Conservation (phyloP, 768 basidiomycete species). For the Calocera cornea region DNA sequence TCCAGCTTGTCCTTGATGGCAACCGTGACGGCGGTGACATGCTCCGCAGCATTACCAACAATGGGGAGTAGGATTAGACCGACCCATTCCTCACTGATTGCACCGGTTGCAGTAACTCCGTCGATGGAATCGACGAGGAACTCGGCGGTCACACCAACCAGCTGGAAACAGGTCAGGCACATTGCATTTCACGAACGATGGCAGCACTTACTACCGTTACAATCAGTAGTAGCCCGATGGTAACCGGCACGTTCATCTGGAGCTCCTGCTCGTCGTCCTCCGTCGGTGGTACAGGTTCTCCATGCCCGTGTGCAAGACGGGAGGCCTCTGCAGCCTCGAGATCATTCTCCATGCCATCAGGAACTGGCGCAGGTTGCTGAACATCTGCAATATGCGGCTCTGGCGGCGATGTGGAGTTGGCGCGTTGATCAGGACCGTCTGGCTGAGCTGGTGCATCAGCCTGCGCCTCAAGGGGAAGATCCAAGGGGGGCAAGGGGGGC, state of each 20-base stretch:
- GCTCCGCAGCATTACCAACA: conserved; percentile 84
- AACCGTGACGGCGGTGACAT: conserved; percentile 76
- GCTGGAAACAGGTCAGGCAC: conserved; percentile 17
- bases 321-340: not conserved
- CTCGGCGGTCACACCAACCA: conserved; percentile 49
- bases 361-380: too few relatives aligned
- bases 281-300: conserved; percentile 10
- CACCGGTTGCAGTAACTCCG: conserved; percentile 45
- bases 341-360: not conserved
- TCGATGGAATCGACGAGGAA: conserved; percentile 68
- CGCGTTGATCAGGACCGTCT: too few relatives aligned
- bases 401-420: too few relatives aligned
- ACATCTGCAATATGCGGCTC: too few relatives aligned
- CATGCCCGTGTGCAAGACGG: conserved; percentile 7
- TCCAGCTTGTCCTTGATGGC: conserved; percentile 66
- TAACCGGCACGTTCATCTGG: conserved; percentile 45
- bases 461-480: too few relatives aligned
- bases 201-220: conserved; percentile 47
- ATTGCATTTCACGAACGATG: not conserved
- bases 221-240: conserved; percentile 37
- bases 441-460: too few relatives aligned
- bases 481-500: too few relatives aligned
- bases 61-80: conserved; percentile 86
- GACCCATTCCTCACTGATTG: conserved; percentile 67
- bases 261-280: conserved; percentile 40